These are phyloP conservation scores for Phytophthora nicotianae DNA, from an alignment of 352 stramenopile genomes.

Conservation along the genomic window DNA sequence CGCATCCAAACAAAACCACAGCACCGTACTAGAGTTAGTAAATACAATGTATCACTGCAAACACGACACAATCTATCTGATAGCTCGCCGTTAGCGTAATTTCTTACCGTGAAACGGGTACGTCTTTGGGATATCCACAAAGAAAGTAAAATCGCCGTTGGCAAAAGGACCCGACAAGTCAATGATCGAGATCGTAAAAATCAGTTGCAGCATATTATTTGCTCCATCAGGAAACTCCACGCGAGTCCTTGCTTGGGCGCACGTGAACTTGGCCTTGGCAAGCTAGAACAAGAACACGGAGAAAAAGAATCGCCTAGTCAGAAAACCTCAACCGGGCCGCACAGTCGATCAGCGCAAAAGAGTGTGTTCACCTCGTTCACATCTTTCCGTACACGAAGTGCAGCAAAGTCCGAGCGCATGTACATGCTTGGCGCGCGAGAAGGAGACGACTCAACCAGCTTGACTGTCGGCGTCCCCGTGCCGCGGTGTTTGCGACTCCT, in stretches of 20 bases:
- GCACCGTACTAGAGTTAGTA: neutral
- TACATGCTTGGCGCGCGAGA: slow-evolving; percentile 41
- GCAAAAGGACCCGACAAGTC: slow-evolving; percentile 76
- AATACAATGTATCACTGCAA: slow-evolving; percentile 4
- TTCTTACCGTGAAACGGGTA: slow-evolving; percentile 85
- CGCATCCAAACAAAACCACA: neutral
- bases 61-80: neutral
- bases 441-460: slow-evolving; percentile 11
- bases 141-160: slow-evolving; percentile 88
- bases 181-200: slow-evolving; percentile 82
- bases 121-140: slow-evolving; percentile 86
- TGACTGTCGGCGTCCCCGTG: slow-evolving; percentile 8
- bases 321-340: slow-evolving; percentile 1
- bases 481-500: slow-evolving; percentile 1
- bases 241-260: slow-evolving; percentile 72
- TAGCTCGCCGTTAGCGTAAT: neutral
- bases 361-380: slow-evolving; percentile 69
- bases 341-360: neutral
- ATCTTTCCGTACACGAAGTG: slow-evolving; percentile 83
- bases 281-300: slow-evolving; percentile 52
- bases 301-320: slow-evolving; percentile 5
- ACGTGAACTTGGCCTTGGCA: slow-evolving; percentile 83
- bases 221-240: slow-evolving; percentile 85
- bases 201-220: slow-evolving; percentile 81
- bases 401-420: slow-evolving; percentile 81